A percentile compares a stretch with the other conserved stretches of the same genome.
phyloP scores from a whole-genome alignment of 306 rosid genomes.

The Cucumis hystrix region DNA sequence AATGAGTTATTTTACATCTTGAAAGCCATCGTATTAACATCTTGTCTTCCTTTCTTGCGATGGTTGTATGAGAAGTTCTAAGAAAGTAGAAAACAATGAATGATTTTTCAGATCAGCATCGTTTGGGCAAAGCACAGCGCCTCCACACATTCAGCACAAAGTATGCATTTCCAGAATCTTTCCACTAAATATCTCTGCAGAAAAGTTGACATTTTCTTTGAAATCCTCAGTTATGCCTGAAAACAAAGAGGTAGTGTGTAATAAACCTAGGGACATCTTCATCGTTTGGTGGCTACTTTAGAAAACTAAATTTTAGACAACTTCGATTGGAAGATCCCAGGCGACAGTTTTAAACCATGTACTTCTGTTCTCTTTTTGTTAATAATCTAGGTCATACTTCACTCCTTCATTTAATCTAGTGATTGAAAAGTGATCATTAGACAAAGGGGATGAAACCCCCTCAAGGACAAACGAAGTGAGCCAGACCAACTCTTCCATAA shows the following conservation, averaged over 20 bases:
- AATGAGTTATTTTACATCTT: neutral
- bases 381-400: neutral
- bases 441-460: neutral
- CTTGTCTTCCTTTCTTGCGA: neutral
- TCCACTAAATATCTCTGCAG: neutral
- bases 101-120: neutral
- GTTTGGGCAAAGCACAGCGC: neutral
- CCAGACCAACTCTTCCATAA: neutral
- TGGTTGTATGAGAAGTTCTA: neutral
- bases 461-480: neutral
- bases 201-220: neutral
- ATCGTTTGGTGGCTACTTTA: neutral
- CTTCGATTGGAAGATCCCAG: neutral
- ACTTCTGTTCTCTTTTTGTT: neutral
- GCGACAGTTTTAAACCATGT: neutral
- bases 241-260: neutral
- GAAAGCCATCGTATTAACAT: neutral
- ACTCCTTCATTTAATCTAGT: neutral
- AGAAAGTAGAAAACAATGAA: neutral
- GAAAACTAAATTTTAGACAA: neutral
- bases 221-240: neutral
- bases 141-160: neutral
- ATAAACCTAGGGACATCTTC: neutral
- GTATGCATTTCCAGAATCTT: neutral
- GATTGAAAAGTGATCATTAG: neutral